A percentile compares a stretch with the other conserved stretches of the same genome.
Conservation (phyloP, 1,284 basidiomycete genomes). For the Bondarzewia mesenterica region DNA sequence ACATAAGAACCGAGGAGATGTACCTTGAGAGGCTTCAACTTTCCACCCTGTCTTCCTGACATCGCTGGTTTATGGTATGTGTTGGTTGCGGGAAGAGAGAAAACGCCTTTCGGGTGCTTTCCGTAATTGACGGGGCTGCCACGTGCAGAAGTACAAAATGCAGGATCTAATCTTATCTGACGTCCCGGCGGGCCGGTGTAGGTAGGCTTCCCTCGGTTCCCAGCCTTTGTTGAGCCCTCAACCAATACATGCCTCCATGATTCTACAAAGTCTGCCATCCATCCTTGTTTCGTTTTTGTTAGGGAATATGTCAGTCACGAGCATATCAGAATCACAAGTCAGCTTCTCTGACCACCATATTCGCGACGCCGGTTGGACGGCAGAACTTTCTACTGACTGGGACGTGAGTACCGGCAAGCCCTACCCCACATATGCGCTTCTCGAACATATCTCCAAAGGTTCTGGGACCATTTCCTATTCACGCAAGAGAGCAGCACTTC, state of each 20-base stretch:
- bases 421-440: neutral
- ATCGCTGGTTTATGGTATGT: conserved; percentile 24
- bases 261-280: too few relatives aligned
- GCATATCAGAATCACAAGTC: neutral
- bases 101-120: too few relatives aligned
- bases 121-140: too few relatives aligned
- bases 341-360: neutral
- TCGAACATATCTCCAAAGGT: conserved; percentile 26
- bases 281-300: too few relatives aligned
- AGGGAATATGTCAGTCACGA: too few relatives aligned
- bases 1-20: conserved; percentile 3
- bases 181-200: too few relatives aligned
- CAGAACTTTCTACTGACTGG: conserved; percentile 15
- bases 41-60: conserved; percentile 71
- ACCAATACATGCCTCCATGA: too few relatives aligned
- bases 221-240: too few relatives aligned
- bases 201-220: neutral
- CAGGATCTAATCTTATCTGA: neutral
- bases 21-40: conserved; percentile 70
- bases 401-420: conserved; percentile 19
- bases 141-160: neutral
- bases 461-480: conserved; percentile 74
- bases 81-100: neutral
- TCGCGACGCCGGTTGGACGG: neutral
- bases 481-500: conserved; percentile 74